These are phyloP conservation scores for Colletotrichum sp. DNA, from an alignment of 2,329 filamentous ascomycete genomes.

Conservation along the genomic window DNA sequence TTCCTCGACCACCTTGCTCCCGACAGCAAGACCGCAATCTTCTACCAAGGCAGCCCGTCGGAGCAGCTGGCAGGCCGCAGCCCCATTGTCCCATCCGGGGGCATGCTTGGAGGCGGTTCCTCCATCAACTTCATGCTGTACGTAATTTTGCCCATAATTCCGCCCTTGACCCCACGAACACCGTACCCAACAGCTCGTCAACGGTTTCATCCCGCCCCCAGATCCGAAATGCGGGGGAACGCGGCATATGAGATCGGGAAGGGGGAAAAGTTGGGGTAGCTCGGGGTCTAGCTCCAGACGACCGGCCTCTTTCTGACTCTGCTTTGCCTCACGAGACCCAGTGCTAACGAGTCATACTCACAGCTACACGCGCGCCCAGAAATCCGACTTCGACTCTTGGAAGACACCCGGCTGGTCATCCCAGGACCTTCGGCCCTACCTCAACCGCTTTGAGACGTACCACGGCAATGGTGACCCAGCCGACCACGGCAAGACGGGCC, in stretches of 20 bases:
- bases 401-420: constrained; percentile 55
- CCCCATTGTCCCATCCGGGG: constrained; percentile 41
- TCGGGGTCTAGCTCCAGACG: not conserved
- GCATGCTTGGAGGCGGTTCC: constrained; percentile 57
- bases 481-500: constrained; percentile 51
- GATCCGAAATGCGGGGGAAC: not conserved
- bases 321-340: not conserved
- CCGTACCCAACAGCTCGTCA: not conserved
- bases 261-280: not conserved
- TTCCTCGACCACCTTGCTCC: constrained; percentile 67
- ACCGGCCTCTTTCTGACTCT: not conserved
- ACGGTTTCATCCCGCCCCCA: not conserved
- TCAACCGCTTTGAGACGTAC: constrained; percentile 44
- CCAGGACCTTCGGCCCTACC: constrained; percentile 54
- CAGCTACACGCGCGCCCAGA: constrained; percentile 49
- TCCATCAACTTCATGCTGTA: constrained; percentile 51
- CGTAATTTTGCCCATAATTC: not conserved
- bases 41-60: constrained; percentile 53
- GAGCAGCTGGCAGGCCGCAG: constrained; percentile 49
- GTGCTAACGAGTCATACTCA: not conserved
- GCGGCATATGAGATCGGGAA: not conserved
- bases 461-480: constrained; percentile 26
- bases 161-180: not conserved
- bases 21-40: constrained; percentile 68
- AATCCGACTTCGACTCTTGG: constrained; percentile 57